Base-by-base conservation (phyloP, 2,329 filamentous ascomycete genomes). In the Volutella citrinella region DNA sequence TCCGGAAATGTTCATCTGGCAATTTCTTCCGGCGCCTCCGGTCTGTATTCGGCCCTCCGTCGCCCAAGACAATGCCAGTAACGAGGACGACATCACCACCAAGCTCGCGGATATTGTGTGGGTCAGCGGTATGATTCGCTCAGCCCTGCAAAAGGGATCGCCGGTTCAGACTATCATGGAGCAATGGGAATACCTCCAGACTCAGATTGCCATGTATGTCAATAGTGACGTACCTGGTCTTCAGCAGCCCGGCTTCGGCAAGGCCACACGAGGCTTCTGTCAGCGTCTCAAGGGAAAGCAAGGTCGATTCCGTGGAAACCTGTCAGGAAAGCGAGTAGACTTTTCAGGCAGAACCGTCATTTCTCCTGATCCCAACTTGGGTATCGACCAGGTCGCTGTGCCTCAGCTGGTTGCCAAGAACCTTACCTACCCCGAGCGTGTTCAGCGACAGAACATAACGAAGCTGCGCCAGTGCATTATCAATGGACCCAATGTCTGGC, bases 341-440 rank as follows among this genome's bases (percentile, higher is more conserved):
- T 98, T 97, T 63, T 98, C 93, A 10, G 93, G 89, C 13, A 82
- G 93, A 60, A 98, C 93, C 1, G 93, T 98, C 62, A 98, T 98
- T 61, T 95, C 90, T 1, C 93, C 93, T 0, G 93, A 98, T 61
- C 93, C 93, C 4, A 98, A 98, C 52, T 63, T 98, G 30, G 82
- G 85, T 13, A 88, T 98, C 45, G 88, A 97, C 48, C 82, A 98
- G 61, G 93, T 98, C 21, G 91, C 91, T 5, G 83, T 98, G 19
- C 93, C 93, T 1, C 74, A 84, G 40, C 73, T 94, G 13, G 90
- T 98, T n/a, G 93, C 93, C 5, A 94, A 88, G 64, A 96, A 95
- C 57, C 74, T 98, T 61, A 97, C 93, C 0, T 98, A 96, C 55
- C 93, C 93, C 0, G 93, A 98, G 61, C 76, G 83, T 40, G 90